Evolutionary conservation across 2,329 filamentous ascomycete species (phyloP), one percentile per base, ranked within the genome.

Genomic region (Bipolaris bicolor): DNA sequence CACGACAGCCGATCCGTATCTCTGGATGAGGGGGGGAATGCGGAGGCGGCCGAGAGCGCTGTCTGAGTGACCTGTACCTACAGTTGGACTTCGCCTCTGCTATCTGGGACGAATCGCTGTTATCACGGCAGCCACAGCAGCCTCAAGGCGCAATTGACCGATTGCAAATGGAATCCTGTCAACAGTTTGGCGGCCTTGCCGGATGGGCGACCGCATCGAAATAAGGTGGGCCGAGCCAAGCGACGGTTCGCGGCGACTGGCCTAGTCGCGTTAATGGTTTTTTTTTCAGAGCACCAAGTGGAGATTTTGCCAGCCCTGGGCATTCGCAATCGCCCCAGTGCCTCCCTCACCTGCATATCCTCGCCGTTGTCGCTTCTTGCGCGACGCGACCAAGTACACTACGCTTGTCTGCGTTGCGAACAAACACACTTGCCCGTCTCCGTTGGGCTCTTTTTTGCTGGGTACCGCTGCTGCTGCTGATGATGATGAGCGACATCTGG

Each of bases 111-210:
- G 29, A 51, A 57, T 52, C 49, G 47, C 45, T 45, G 57, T 57
- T 60, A 60, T 60, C 57, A 36, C 45, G 40, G 45, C 49, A 43
- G 53, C n/a, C 40, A 46, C 22, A 20, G 34, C 36, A 26, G 49
- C 33, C 36, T 26, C 40, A 46, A n/a, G 45, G 51, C 55, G 45
- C 55, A 52, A 22, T 22, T 52, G 37, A 43, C 37, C 46, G 55
- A 58, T 58, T 58, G 55, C 55, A 58, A 58, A 58, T 58, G 51
- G 39, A 55, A 50, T 58, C 34, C 48, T 26, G 55, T 58, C 55
- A 58, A 36, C 13, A 36, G 7, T 29, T 33, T 51, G 37, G 56
- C 39, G 33, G 15, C 44, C 16, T 33, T 16, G 43, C 43, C 24
- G 22, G 33, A 40, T 54, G 45, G 33, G 44, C 33, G 20, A 34